phyloP scores from a whole-genome alignment of 179 eudicot genomes.

The Monotropa hypopitys region DNA sequence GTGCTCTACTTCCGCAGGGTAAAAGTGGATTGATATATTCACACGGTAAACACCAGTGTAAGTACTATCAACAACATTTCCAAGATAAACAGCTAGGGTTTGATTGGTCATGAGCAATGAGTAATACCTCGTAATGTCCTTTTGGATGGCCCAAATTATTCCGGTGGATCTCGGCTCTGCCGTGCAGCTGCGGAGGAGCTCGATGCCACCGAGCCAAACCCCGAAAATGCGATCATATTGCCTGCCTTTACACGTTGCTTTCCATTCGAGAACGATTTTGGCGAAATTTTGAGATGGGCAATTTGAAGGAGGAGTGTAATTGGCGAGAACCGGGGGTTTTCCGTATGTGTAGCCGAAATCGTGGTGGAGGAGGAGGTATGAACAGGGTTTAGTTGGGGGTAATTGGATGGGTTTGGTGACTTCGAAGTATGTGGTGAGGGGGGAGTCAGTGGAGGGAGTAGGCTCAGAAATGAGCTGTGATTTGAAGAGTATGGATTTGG shows the following conservation, averaged over 20 bases:
- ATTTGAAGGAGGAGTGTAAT: constrained; percentile 51
- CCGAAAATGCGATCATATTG: constrained; percentile 84
- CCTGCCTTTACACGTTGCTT: constrained; percentile 57
- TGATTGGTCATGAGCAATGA: constrained; percentile 43
- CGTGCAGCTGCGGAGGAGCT: constrained; percentile 82
- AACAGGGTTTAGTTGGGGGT: constrained; percentile 40
- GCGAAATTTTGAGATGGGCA: constrained; percentile 34
- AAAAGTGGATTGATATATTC: constrained; percentile 49
- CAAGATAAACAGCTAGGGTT: constrained; percentile 62
- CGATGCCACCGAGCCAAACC: constrained; percentile 82
- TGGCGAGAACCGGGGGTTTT: constrained; percentile 38
- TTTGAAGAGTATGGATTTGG: constrained; percentile 16
- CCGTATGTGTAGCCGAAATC: constrained; percentile 57
- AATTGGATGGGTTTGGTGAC: constrained; percentile 49
- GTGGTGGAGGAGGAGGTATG: constrained; percentile 38
- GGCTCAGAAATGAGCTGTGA: constrained; percentile 15
- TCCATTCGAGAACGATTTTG: constrained; percentile 54
- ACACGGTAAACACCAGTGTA: constrained; percentile 91
- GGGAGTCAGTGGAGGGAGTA: not conserved
- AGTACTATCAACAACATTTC: constrained; percentile 50
- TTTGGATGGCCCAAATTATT: constrained; percentile 62
- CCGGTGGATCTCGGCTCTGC: constrained; percentile 79
- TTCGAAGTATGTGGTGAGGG: constrained; percentile 51
- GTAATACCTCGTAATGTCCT: constrained; percentile 61
- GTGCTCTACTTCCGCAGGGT: constrained; percentile 26